Evolutionary conservation across 805 yeast genomes (phyloP).

Genomic region (Blastobotrys chiropterorum): DNA sequence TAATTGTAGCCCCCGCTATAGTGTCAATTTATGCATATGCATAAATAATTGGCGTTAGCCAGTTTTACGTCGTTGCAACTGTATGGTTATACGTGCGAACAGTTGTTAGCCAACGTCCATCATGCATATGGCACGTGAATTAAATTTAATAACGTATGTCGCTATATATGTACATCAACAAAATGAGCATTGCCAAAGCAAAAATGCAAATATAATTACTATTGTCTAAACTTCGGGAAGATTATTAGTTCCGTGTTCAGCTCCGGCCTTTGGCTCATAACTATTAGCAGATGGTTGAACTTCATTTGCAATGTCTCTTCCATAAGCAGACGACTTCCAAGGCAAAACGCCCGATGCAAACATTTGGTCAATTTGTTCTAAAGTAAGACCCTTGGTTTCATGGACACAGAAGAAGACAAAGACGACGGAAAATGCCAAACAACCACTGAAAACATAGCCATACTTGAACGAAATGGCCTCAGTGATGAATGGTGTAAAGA

Average conservation of each 20-base stretch:
- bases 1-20: too few relatives aligned
- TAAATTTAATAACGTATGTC: neutral
- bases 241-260: neutral
- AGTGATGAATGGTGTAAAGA: constrained; percentile 65
- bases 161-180: neutral
- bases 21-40: too few relatives aligned
- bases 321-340: constrained; percentile 8
- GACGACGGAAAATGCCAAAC: constrained; percentile 51
- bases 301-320: neutral
- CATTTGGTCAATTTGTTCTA: constrained; percentile 59
- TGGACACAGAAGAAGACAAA: constrained; percentile 69
- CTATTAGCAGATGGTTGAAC: constrained; percentile 3
- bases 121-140: too few relatives aligned
- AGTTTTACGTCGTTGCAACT: too few relatives aligned
- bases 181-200: neutral
- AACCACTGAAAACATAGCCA: constrained; percentile 61
- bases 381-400: constrained; percentile 74
- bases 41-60: too few relatives aligned
- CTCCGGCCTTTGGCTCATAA: neutral
- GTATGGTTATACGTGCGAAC: too few relatives aligned
- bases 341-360: constrained; percentile 14
- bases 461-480: constrained; percentile 54
- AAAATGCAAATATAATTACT: neutral
- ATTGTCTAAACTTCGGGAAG: neutral
- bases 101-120: too few relatives aligned